Base-by-base conservation (phyloP, 73 alveolate genomes). In the Paramecium tetraurelia region DNA sequence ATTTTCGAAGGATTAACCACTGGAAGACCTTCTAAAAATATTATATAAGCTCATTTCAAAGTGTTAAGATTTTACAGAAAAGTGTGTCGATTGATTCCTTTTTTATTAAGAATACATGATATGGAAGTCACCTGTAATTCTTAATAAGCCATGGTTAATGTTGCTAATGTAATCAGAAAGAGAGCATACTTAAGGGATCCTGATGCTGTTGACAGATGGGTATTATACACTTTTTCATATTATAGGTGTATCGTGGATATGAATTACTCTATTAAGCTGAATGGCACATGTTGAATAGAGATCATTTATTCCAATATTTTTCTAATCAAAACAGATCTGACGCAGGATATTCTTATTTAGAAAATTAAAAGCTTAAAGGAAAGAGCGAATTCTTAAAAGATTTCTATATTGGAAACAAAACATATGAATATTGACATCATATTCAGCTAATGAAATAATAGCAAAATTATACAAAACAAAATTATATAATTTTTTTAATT, bases 291-390 rank as follows among this genome's bases (percentile, higher is more conserved):
- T 68, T 58, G 24, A 72, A 86, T 63, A 72, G 85, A 40, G 85
- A 72, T 86, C 83, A 63, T 77, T 63, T 86, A 40, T 63, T 86
- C 88, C 46, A 86, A 59, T 86, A 86, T 58, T 86, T 86, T 29
- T 27, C 88, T 40, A 72, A 72, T 41, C 68, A 35, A 53, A 63
- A 86, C 21, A 86, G 58, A 31, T 24, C 88, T 59, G 93, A 86
- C 38, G 70, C 88, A n/a, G 93, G 93, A 63, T 86, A 86, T 86
- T 86, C 93, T 18, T 86, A 86, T 41, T 77, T 86, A 41, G 93
- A 86, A 86, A 63, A 86, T n/a, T 41, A 48, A 36, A 86, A 86
- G 71, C 46, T 63, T 40, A 58, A 77, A 27, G 85, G 85, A 27
- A 86, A 68, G 63, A 63, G 88, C 35, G 85, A 63, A 59, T 86